These are phyloP conservation scores for Brassica napus DNA, from an alignment of 345 rosid genomes.

Conservation along the genomic window DNA sequence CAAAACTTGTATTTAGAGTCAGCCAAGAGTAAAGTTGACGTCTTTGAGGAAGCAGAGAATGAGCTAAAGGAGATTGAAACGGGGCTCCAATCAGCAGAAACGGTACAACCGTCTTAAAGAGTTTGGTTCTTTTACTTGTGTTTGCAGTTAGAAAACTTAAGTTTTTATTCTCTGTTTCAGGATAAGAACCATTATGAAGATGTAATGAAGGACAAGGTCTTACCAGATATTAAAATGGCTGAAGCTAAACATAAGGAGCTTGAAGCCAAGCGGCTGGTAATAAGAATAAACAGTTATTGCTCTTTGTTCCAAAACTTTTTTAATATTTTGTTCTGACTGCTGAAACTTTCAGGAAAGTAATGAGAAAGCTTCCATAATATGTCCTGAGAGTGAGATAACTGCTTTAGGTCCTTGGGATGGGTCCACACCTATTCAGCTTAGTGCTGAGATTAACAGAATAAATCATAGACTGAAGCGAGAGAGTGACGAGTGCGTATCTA, in stretches of 20 bases:
- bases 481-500: slow-evolving; percentile 55
- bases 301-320: background rate
- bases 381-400: slow-evolving; percentile 77
- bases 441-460: slow-evolving; percentile 55
- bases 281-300: background rate
- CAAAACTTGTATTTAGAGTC: slow-evolving; percentile 48
- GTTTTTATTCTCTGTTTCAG: slow-evolving; percentile 42
- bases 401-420: slow-evolving; percentile 73
- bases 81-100: slow-evolving; percentile 51
- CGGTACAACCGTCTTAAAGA: slow-evolving; percentile 41
- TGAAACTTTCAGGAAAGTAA: slow-evolving; percentile 55
- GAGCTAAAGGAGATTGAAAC: slow-evolving; percentile 68
- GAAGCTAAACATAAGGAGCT: slow-evolving; percentile 60
- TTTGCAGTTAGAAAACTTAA: slow-evolving; percentile 21
- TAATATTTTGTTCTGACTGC: background rate
- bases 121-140: slow-evolving; percentile 23
- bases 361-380: slow-evolving; percentile 82
- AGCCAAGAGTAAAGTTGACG: slow-evolving; percentile 61
- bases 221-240: slow-evolving; percentile 56
- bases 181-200: slow-evolving; percentile 67
- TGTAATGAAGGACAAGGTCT: slow-evolving; percentile 69
- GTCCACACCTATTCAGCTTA: slow-evolving; percentile 68
- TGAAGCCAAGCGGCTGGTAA: slow-evolving; percentile 54
- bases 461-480: slow-evolving; percentile 72
- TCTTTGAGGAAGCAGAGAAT: slow-evolving; percentile 67